Evolutionary conservation across 2,329 filamentous ascomycete genomes (phyloP).

Genomic region (Talaromyces islandicus): DNA sequence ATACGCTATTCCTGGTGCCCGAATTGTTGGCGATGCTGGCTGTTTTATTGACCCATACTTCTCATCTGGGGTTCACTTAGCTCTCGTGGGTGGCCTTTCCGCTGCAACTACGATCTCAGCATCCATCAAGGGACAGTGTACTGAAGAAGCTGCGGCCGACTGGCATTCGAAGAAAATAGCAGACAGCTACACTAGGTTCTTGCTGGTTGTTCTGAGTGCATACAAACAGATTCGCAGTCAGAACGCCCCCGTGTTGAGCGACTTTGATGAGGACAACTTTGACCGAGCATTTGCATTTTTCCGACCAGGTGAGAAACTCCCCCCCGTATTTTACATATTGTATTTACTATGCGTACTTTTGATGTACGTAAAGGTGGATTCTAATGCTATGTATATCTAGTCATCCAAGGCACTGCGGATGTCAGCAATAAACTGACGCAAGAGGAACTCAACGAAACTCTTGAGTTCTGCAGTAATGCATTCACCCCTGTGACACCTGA

Average conservation of each 20-base stretch:
- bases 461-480: slow-evolving; percentile 16
- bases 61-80: slow-evolving; percentile 45
- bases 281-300: not conserved
- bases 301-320: not conserved
- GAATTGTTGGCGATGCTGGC: slow-evolving; percentile 44
- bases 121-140: slow-evolving; percentile 30
- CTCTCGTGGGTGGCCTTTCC: slow-evolving; percentile 37
- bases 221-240: slow-evolving; percentile 8
- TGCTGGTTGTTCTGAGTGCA: slow-evolving; percentile 27
- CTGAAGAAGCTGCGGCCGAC: slow-evolving; percentile 28
- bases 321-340: too few relatives aligned
- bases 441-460: slow-evolving; percentile 10
- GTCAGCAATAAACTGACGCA: not conserved
- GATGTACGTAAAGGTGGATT: not conserved
- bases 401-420: not conserved
- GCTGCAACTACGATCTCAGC: slow-evolving; percentile 42
- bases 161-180: slow-evolving; percentile 42
- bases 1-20: slow-evolving; percentile 35
- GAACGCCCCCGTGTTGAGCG: not conserved
- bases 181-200: slow-evolving; percentile 44
- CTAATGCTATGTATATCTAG: not conserved
- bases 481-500: not conserved
- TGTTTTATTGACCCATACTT: slow-evolving; percentile 47
- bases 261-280: slow-evolving; percentile 1
- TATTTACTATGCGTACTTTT: not conserved